These are phyloP conservation scores for Sicyos baderoa DNA, from an alignment of 306 rosid genomes.

Conservation along the genomic window DNA sequence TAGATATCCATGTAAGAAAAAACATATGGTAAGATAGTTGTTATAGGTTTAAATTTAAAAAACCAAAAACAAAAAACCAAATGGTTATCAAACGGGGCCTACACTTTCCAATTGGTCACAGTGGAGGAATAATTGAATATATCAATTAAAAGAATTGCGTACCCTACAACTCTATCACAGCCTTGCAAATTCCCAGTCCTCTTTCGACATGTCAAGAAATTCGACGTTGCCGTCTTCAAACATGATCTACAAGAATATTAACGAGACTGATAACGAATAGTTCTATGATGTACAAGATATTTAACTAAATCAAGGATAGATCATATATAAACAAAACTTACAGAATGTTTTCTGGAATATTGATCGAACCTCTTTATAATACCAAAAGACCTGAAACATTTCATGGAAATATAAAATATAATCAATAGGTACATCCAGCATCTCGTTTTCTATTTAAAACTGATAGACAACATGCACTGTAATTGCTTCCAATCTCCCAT, in stretches of 20 bases:
- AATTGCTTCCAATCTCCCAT: too few relatives aligned
- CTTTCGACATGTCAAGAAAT: slow-evolving; percentile 67
- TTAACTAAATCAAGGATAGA: background rate
- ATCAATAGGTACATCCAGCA: background rate
- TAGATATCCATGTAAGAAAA: too few relatives aligned
- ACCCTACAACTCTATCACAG: slow-evolving; percentile 28
- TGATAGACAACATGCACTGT: background rate
- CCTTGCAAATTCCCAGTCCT: slow-evolving; percentile 66
- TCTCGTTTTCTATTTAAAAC: background rate
- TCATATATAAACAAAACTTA: slow-evolving; percentile 28
- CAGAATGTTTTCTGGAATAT: slow-evolving; percentile 56
- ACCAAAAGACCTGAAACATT: slow-evolving; percentile 58
- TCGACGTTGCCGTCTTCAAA: slow-evolving; percentile 62
- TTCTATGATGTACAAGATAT: background rate
- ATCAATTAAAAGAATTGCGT: background rate
- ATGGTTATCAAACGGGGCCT: too few relatives aligned
- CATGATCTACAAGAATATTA: slow-evolving; percentile 50
- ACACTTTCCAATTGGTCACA: background rate
- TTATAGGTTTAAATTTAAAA: too few relatives aligned
- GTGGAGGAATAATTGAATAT: too few relatives aligned
- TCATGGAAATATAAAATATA: background rate
- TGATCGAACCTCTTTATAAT: slow-evolving; percentile 54
- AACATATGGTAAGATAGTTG: too few relatives aligned
- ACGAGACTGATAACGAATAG: background rate
- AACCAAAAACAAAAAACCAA: too few relatives aligned